These are phyloP conservation scores for Polytrichum formosum DNA, from an alignment of 225 moss, liverwort and hornwort species.

Conservation along the genomic window DNA sequence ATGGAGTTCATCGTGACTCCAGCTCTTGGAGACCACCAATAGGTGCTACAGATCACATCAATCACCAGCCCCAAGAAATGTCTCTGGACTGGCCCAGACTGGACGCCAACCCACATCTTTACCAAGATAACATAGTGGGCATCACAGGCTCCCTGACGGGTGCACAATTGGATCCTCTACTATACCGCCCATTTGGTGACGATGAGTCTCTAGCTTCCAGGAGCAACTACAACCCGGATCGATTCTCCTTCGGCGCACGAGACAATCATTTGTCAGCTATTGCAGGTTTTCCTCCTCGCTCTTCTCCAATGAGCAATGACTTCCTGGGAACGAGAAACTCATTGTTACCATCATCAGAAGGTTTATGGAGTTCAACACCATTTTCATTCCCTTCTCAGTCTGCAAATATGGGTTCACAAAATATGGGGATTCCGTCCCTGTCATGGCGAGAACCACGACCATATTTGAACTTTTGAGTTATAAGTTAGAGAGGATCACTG, in stretches of 20 bases:
- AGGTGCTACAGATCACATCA: not conserved
- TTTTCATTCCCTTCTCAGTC: not conserved
- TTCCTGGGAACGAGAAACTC: not conserved
- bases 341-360: not conserved
- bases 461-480: not conserved
- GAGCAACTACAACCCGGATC: not conserved
- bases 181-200: not conserved
- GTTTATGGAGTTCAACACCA: not conserved
- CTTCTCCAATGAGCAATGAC: not conserved
- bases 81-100: slow-evolving; percentile 1
- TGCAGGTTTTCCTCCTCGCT: not conserved
- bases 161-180: not conserved
- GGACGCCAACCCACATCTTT: not conserved
- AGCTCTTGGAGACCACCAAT: not conserved
- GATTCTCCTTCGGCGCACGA: not conserved
- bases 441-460: slow-evolving; percentile 2
- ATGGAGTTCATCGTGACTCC: slow-evolving; percentile 1
- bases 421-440: not conserved
- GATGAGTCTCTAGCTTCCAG: not conserved
- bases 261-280: not conserved
- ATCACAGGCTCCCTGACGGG: not conserved
- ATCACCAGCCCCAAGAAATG: slow-evolving; percentile 1
- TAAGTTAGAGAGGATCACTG: too few relatives aligned
- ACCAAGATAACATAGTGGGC: not conserved
- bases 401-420: not conserved